phyloP scores from a whole-genome alignment of 2,329 filamentous ascomycete genomes.

The Ascochyta koolunga region DNA sequence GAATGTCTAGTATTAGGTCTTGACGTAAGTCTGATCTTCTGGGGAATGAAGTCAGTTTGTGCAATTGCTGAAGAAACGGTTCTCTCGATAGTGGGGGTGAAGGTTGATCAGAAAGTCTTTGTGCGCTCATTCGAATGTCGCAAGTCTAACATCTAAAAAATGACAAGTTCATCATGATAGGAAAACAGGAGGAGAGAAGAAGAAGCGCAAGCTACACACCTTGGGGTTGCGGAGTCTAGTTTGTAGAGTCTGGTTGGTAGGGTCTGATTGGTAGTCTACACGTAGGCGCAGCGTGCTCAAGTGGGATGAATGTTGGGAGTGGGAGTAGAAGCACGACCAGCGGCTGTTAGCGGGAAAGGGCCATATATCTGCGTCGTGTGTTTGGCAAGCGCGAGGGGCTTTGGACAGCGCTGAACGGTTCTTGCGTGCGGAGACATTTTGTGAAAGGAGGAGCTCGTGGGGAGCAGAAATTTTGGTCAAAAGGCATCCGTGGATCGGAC shows the following conservation, averaged over 20 bases:
- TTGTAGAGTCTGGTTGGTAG: too few relatives aligned
- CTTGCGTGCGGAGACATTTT: slow-evolving; percentile 34
- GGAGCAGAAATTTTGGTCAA: slow-evolving; percentile 21
- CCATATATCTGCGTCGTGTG: slow-evolving; percentile 10
- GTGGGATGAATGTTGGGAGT: slow-evolving; percentile 12
- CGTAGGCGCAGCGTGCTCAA: slow-evolving; percentile 7
- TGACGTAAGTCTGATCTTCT: slow-evolving; percentile 16
- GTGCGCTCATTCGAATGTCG: slow-evolving; percentile 45
- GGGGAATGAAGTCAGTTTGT: slow-evolving; percentile 28
- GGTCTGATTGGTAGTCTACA: too few relatives aligned
- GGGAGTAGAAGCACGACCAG: slow-evolving; percentile 17
- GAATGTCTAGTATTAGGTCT: slow-evolving; percentile 8
- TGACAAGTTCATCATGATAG: slow-evolving; percentile 45
- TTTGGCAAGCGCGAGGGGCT: slow-evolving; percentile 10
- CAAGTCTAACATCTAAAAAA: slow-evolving; percentile 51
- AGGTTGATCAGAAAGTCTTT: slow-evolving; percentile 44
- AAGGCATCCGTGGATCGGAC: slow-evolving; percentile 6
- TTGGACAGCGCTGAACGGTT: slow-evolving; percentile 20
- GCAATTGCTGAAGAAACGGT: slow-evolving; percentile 21
- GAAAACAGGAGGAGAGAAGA: neutral
- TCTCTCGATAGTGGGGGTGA: slow-evolving; percentile 22
- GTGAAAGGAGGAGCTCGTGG: slow-evolving; percentile 32
- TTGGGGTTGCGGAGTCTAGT: neutral
- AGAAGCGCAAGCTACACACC: slow-evolving; percentile 19
- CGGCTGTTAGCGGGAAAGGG: slow-evolving; percentile 15